Evolutionary conservation across 1,284 basidiomycete genomes (phyloP), one percentile per base, ranked within the genome.

Genomic region (Xanthoconium separans): DNA sequence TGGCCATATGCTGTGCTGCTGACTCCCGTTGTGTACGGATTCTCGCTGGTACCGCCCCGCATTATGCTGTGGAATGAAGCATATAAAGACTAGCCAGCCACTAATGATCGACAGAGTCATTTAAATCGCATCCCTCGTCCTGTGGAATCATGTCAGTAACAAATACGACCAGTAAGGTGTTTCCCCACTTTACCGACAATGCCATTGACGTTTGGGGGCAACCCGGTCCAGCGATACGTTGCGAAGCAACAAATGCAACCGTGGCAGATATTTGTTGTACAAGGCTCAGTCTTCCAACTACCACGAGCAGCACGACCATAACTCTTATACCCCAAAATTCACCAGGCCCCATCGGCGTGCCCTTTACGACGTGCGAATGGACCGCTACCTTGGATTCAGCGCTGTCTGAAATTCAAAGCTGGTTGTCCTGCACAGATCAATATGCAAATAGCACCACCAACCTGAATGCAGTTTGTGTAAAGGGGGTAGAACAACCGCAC

Each of bases 221-320:
- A 33, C 31, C 31, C 2, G 11, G 31, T 34, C 33, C 16, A 13
- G 4, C 22, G 10, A 4, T 5, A 57, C 44, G 18, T 15, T 56
- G 55, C 34, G 34, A 42, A 34, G n/a, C 55, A 16, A 42, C 16
- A 48, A 56, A 56, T 43, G 40, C 49, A 34, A 58, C 46, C 2
- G 55, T 56, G 11, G 39, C 39, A 4, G 13, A 27, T 16, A 57
- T 57, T 27, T 56, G 56, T 39, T 56, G 55, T 13, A 20, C 43
- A 7, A 37, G 39, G 30, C 15, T 54, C 20, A 16, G 40, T 43
- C 1, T 43, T 12, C n/a, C 54, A 34, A 18, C 15, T n/a, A 39
- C 53, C 22, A 40, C 11, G 44, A 8, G 53, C 16, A 39, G 1
- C 46, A 40, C 46, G 18, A 47, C 36, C 37, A 9, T n/a, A 7